Evolutionary conservation across 2,329 filamentous ascomycete species (phyloP).

Genomic region (Aureobasidium sp.): DNA sequence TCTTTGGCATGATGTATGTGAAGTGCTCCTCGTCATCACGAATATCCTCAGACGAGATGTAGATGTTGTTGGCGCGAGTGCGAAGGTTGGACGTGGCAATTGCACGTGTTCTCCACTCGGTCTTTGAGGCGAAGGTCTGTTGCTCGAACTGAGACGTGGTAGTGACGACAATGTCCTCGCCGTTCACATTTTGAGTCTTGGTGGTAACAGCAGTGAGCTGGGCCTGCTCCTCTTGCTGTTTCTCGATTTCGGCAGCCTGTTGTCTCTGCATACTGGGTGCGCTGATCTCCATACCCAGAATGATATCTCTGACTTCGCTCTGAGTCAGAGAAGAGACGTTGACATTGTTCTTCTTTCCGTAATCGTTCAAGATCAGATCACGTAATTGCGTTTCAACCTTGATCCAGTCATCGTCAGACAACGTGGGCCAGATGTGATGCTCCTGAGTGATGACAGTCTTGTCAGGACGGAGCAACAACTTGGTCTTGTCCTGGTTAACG

Average conservation of each 20-base stretch:
- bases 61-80: conserved; percentile 94
- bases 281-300: conserved; percentile 98
- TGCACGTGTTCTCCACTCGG: conserved; percentile 93
- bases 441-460: conserved; percentile 98
- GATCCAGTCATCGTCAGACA: conserved; percentile 96
- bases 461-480: conserved; percentile 86
- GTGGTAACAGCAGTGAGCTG: conserved; percentile 96
- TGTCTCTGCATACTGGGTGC: conserved; percentile 97
- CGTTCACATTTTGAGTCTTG: conserved; percentile 93
- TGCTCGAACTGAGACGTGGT: conserved; percentile 98
- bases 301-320: conserved; percentile 96
- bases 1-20: conserved; percentile 99
- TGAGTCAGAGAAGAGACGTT: conserved; percentile 94
- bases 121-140: conserved; percentile 96
- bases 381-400: conserved; percentile 96
- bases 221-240: conserved; percentile 94
- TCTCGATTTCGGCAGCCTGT: conserved; percentile 96
- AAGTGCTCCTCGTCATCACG: conserved; percentile 79
- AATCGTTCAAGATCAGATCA: conserved; percentile 94
- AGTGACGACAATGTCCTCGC: conserved; percentile 96
- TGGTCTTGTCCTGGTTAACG: conserved; percentile 97
- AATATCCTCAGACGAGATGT: conserved; percentile 92
- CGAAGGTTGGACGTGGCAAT: conserved; percentile 94
- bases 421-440: conserved; percentile 95
- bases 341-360: conserved; percentile 99